Base-by-base conservation (phyloP, 2,329 filamentous ascomycete species). In the Cercospora beticola region DNA sequence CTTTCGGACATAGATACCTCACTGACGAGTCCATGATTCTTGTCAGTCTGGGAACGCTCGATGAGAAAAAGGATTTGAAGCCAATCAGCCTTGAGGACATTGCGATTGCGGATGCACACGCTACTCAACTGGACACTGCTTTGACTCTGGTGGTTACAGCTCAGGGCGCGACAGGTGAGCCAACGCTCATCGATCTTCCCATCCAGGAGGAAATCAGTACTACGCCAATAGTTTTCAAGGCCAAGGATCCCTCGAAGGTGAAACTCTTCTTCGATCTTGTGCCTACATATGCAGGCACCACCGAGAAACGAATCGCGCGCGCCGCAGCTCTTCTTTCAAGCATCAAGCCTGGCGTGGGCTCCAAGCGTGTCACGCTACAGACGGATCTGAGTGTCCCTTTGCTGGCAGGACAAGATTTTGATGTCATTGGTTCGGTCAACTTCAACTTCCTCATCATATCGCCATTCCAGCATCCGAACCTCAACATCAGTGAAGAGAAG, bases 361-460 rank as follows among this genome's bases (percentile, higher is more conserved):
- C 90, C 5, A 92, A 94, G 75, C 88, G 93, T n/a, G 95, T 95
- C 83, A 94, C 91, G 64, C 84, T 99, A 8, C 93, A 97, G 79
- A 94, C 94, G 21, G 95, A 98, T 76, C 88, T 97, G 43, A 94
- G 91, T 68, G 91, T 99, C 9, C 95, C 95, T 0, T 95, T 99
- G 70, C 86, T 98, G 76, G 92, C 92, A 33, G 89, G 90, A 40
- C 92, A 87, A 68, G 90, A 87, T 12, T 83, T 98, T 36, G 94
- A 98, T 69, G 90, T 98, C 9, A 97, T 99, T 73, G 96, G 95
- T 16, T 89, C 90, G 0, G 92, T 99, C 73, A 97, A 97, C 76
- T 99, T 99, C 85, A 97, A 97, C 79, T 98, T 98, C 78, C 83
- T 97, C 33, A 88, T 98, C 76, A 93, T 99, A 74, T 98, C 93